phyloP scores from a whole-genome alignment of 441 rosid species.

The Pelargonium fulgidum region DNA sequence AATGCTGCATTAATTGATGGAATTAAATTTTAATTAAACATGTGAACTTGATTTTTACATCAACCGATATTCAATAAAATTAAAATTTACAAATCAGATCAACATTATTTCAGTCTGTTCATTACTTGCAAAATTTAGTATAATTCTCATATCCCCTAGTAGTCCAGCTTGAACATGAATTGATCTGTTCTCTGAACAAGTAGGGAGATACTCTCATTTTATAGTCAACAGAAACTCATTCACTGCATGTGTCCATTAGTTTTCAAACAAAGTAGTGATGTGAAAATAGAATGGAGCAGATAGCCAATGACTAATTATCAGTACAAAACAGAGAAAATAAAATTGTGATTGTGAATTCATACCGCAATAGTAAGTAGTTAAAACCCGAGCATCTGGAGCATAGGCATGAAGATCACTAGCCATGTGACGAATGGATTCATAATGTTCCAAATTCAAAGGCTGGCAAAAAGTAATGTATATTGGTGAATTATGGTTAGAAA shows the following conservation, averaged over 20 bases:
- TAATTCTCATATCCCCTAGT: not conserved
- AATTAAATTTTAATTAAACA: not conserved
- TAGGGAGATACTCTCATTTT: not conserved
- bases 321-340: slow-evolving; percentile 5
- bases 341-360: slow-evolving; percentile 20
- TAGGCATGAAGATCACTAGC: slow-evolving; percentile 78
- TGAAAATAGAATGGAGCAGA: not conserved
- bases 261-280: not conserved
- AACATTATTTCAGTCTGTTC: not conserved
- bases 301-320: not conserved
- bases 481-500: slow-evolving; percentile 1
- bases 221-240: not conserved
- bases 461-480: slow-evolving; percentile 30
- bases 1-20: not conserved
- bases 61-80: not conserved
- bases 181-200: not conserved
- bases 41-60: not conserved
- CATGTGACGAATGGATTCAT: slow-evolving; percentile 63
- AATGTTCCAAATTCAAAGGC: slow-evolving; percentile 93
- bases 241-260: not conserved
- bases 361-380: slow-evolving; percentile 93
- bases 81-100: not conserved
- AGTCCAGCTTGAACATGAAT: not conserved
- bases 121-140: not conserved
- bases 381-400: slow-evolving; percentile 91